Percentiles rank a stretch among this genome's conserved stretches.
These are phyloP conservation scores for Botryosphaeria dothidea DNA, from an alignment of 2,329 filamentous ascomycete species.

Conservation along the genomic window DNA sequence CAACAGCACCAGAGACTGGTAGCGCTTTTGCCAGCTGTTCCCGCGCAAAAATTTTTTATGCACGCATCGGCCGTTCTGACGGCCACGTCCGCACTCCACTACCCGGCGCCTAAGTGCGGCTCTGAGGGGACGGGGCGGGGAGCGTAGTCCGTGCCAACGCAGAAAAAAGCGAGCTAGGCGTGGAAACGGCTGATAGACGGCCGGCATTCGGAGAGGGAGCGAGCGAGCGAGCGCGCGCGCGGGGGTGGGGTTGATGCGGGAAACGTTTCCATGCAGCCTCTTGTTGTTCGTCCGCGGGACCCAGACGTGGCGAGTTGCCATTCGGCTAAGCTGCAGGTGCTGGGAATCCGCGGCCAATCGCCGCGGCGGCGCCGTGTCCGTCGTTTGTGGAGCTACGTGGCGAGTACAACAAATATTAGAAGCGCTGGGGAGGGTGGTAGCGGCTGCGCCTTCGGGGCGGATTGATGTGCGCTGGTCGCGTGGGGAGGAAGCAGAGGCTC, in stretches of 20 bases:
- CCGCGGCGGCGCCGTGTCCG: background rate
- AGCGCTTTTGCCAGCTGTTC: background rate
- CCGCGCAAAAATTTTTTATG: background rate
- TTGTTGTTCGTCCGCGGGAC: background rate
- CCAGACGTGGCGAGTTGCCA: constrained; percentile 4
- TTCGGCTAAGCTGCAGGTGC: constrained; percentile 5
- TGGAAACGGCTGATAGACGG: background rate
- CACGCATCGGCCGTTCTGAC: background rate
- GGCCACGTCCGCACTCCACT: background rate
- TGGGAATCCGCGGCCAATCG: background rate
- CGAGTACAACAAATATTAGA: background rate
- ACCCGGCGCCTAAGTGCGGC: background rate
- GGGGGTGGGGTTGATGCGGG: background rate
- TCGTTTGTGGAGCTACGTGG: constrained; percentile 14
- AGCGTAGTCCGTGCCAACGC: background rate
- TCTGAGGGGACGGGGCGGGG: background rate
- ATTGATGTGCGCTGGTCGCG: background rate
- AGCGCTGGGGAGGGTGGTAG: background rate
- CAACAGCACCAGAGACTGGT: background rate
- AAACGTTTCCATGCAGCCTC: background rate
- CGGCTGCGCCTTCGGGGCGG: background rate
- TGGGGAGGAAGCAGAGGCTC: background rate
- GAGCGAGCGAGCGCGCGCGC: background rate
- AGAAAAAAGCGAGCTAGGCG: background rate
- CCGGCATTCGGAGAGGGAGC: background rate